Percentiles rank a stretch among this genome's conserved stretches.
Conservation (phyloP, 2,329 filamentous ascomycete genomes). For the Esteya vermicola region DNA sequence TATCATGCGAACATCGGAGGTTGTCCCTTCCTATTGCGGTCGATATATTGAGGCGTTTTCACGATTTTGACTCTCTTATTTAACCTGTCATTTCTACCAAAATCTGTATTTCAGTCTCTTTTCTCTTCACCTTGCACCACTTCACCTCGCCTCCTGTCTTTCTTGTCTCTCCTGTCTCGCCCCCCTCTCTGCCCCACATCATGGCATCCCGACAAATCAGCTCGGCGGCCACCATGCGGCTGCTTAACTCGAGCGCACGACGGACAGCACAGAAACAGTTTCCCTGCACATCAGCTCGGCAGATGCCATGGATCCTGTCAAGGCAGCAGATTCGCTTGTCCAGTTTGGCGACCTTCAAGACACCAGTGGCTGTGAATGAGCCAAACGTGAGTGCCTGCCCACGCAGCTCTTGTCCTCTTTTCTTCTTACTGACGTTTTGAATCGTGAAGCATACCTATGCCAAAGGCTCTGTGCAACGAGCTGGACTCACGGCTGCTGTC, state of each 20-base stretch:
- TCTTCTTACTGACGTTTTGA: too few relatives aligned
- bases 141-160: too few relatives aligned
- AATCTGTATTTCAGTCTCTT: not conserved
- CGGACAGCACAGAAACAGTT: not conserved
- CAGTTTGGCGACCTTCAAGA: conserved; percentile 71
- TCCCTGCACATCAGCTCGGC: not conserved
- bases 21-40: not conserved
- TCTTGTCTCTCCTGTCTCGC: not conserved
- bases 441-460: conserved; percentile 91
- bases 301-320: not conserved
- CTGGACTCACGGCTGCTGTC: conserved; percentile 61
- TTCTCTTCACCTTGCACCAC: too few relatives aligned
- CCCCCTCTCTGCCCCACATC: not conserved
- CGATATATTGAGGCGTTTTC: too few relatives aligned
- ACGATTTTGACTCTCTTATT: too few relatives aligned
- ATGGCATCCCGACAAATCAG: conserved; percentile 11
- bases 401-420: too few relatives aligned
- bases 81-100: too few relatives aligned
- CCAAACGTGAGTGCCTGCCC: conserved; percentile 82
- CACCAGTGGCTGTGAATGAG: conserved; percentile 79
- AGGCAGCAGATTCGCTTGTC: conserved; percentile 21
- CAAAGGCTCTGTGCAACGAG: conserved; percentile 68
- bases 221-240: conserved; percentile 4
- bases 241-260: conserved; percentile 4
- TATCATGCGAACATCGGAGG: conserved; percentile 1